Percentiles rank a stretch among this genome's conserved stretches.
Conservation (phyloP, 371 early-diverging fungal genomes). For the Syncephalis fuscata region DNA sequence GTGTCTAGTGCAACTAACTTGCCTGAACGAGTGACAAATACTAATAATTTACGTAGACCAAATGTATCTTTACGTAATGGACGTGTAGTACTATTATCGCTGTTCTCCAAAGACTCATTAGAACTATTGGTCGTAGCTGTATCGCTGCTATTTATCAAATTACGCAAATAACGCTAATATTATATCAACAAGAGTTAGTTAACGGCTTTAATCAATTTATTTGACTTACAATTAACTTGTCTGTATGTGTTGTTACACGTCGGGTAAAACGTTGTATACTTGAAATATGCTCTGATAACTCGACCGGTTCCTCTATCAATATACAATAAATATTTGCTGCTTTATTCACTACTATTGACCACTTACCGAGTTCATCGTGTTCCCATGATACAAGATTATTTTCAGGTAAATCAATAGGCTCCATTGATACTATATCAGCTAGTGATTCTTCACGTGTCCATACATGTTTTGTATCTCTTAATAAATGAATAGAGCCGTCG, state of each 20-base stretch:
- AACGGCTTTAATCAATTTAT: too few species aligned
- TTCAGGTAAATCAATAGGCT: slow-evolving; percentile 72
- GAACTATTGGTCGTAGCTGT: slow-evolving; percentile 8
- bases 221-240: slow-evolving; percentile 20
- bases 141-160: slow-evolving; percentile 14
- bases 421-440: slow-evolving; percentile 41
- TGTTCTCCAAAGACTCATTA: neutral
- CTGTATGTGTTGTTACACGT: slow-evolving; percentile 33
- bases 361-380: slow-evolving; percentile 52
- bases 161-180: slow-evolving; percentile 7
- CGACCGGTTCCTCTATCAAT: too few species aligned
- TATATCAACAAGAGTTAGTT: neutral
- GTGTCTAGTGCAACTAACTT: slow-evolving; percentile 73
- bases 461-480: slow-evolving; percentile 11
- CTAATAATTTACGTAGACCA: slow-evolving; percentile 69
- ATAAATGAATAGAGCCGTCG: slow-evolving; percentile 37
- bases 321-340: too few species aligned
- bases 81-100: slow-evolving; percentile 3
- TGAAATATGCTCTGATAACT: slow-evolving; percentile 16
- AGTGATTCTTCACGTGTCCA: slow-evolving; percentile 84
- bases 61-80: slow-evolving; percentile 49
- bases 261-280: slow-evolving; percentile 48
- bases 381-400: slow-evolving; percentile 54
- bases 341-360: too few species aligned
- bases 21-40: slow-evolving; percentile 60